Percentiles rank a stretch among this genome's conserved stretches.
These are phyloP conservation scores for Boletus bicolor DNA, from an alignment of 768 basidiomycete species.

Conservation along the genomic window DNA sequence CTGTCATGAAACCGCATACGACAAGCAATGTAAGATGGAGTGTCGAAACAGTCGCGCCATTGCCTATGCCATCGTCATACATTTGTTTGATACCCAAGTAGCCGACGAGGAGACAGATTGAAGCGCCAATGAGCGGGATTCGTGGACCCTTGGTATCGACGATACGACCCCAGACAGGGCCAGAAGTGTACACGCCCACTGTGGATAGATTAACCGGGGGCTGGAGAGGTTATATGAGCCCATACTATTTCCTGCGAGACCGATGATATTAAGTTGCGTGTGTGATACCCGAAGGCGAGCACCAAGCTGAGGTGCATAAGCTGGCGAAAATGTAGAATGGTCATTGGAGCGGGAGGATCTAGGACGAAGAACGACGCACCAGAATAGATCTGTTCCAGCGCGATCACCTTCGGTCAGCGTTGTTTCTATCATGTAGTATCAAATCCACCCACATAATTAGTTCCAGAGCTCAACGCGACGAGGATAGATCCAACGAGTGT, in stretches of 20 bases:
- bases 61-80: constrained; percentile 53
- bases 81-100: constrained; percentile 73
- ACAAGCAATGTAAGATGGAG: constrained; percentile 51
- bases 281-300: constrained; percentile 71
- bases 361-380: constrained; percentile 13
- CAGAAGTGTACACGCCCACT: constrained; percentile 77
- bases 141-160: constrained; percentile 74
- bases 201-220: neutral
- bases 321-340: constrained; percentile 33
- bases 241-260: constrained; percentile 74
- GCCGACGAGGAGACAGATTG: constrained; percentile 59
- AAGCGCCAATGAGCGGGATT: constrained; percentile 58
- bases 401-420: neutral
- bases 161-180: constrained; percentile 76
- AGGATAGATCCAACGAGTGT: constrained; percentile 55
- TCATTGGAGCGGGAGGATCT: neutral
- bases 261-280: constrained; percentile 80
- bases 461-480: constrained; percentile 63
- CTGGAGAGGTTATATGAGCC: neutral
- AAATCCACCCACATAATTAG: constrained; percentile 61
- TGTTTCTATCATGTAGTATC: neutral
- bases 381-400: constrained; percentile 26
- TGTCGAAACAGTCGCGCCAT: constrained; percentile 36
- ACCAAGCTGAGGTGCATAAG: constrained; percentile 86
- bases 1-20: constrained; percentile 67